Evolutionary conservation across 2,329 filamentous ascomycete species (phyloP).

Genomic region (Coniochaeta sp.): DNA sequence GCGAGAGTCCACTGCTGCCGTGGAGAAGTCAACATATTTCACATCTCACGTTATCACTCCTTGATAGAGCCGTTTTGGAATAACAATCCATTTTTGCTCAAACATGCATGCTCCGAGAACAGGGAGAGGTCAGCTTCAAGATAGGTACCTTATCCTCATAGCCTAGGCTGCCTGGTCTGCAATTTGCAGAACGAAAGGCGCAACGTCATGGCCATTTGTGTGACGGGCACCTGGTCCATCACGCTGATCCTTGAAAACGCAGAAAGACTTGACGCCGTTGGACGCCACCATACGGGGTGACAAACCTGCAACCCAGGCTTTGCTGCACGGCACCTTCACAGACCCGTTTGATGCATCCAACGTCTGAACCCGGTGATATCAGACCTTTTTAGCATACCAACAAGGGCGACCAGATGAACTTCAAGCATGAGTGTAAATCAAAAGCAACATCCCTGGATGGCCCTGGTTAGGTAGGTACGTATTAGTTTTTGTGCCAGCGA

Average conservation of each 20-base stretch:
- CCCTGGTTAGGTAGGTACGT: too few relatives aligned
- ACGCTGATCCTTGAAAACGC: not conserved
- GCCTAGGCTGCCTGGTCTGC: not conserved
- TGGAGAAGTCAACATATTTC: not conserved
- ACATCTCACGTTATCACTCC: not conserved
- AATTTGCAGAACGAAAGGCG: constrained; percentile 4
- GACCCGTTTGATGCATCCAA: not conserved
- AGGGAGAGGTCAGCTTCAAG: not conserved
- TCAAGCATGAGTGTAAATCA: not conserved
- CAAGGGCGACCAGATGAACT: not conserved
- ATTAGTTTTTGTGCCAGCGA: too few relatives aligned
- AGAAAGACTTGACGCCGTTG: not conserved
- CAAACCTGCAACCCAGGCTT: not conserved
- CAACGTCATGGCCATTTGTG: not conserved
- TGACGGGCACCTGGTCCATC: not conserved
- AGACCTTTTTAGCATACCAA: not conserved
- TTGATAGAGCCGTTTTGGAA: not conserved
- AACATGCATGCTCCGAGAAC: too few relatives aligned
- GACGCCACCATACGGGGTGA: not conserved
- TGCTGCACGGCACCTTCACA: not conserved
- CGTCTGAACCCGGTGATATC: not conserved
- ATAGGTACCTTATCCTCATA: too few relatives aligned
- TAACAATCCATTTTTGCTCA: not conserved
- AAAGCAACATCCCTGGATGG: not conserved
- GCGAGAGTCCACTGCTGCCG: not conserved